Percentiles rank a stretch among this genome's conserved stretches.
Evolutionary conservation across 495 filamentous ascomycete genomes (phyloP).

Genomic region (Neurospora sp.): DNA sequence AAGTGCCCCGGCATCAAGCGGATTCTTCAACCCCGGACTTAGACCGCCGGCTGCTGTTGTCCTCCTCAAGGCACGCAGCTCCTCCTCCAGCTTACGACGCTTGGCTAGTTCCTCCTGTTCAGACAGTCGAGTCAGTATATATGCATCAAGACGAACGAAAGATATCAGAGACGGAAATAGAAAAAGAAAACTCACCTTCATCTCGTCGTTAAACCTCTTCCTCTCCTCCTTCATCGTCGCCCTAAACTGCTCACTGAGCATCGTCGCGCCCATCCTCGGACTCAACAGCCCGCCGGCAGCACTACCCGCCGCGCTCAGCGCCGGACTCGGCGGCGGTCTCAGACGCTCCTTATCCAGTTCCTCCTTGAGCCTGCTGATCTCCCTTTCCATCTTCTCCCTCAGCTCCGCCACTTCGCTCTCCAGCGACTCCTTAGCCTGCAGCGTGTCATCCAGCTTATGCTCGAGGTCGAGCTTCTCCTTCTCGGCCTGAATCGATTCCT

Average conservation of each 20-base stretch:
- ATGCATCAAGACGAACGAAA: too few relatives aligned
- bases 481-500: conserved; percentile 76
- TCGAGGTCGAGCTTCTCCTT: conserved; percentile 72
- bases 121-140: conserved; percentile 2
- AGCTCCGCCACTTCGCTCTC: conserved; percentile 27
- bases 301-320: conserved; percentile 1
- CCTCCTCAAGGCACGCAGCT: conserved; percentile 28
- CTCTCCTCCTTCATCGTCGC: conserved; percentile 39
- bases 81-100: conserved; percentile 37
- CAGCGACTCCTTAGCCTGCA: conserved; percentile 19
- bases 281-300: neutral
- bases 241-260: conserved; percentile 32
- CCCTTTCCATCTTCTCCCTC: conserved; percentile 22
- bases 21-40: conserved; percentile 16
- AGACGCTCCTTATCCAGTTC: conserved; percentile 35
- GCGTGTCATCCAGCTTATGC: conserved; percentile 38
- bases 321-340: conserved; percentile 15
- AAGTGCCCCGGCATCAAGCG: conserved; percentile 10
- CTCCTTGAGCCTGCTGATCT: conserved; percentile 30
- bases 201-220: conserved; percentile 41
- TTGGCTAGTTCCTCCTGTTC: conserved; percentile 37
- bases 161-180: too few relatives aligned
- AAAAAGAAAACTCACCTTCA: conserved; percentile 29
- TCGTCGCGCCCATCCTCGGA: conserved; percentile 17
- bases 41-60: conserved; percentile 7